Base-by-base conservation (phyloP, 495 filamentous ascomycete genomes). In the Entonaema liquescens region DNA sequence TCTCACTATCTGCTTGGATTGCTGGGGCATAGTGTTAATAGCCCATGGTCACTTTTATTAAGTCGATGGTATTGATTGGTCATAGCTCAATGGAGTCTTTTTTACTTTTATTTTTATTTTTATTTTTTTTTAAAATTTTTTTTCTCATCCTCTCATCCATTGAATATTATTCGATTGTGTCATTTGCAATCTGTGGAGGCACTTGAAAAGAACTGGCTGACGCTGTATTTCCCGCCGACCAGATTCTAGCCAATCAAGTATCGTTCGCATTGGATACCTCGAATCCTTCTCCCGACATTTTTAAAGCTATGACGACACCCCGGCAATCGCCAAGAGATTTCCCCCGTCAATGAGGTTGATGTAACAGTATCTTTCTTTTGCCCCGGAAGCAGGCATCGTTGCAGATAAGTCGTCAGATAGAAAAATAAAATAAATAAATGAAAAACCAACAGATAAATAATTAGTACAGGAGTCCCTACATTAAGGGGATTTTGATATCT, bases 291-390 rank as follows among this genome's bases (percentile, higher is more conserved):
- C 62, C 65, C 70, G 70, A 68, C 44, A 66, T 65, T 47, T 53
- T 21, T 47, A 62, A 26, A 47, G 19, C 65, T 73, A 73, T 73
- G 70, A 73, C 70, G 70, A 73, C 62, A 73, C 56, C 65, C 70
- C 62, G 17, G 65, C 62, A 66, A 59, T 62, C 57, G 70, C 70
- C 70, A 73, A 73, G 70, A 69, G 70, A 68, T 73, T 53, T 57
- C 61, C 59, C 70, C 70, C 57, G 50, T 66, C 61, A 47, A 59
- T 59, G 52, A 59, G 23, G 58, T 62, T 62, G 60, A 49, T 70
- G 54, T 64, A 62, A 65, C 62, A 19, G 19, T 57, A 62, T 59
- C 65, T 68, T 23, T 49, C 59, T 33, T 9, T 9, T 19, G 42
- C 62, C 57, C 42, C 61, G 70, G 57, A 65, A 42, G 33, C 54